phyloP scores from a whole-genome alignment of 805 yeast species.

The Priceomyces fermenticarens region DNA sequence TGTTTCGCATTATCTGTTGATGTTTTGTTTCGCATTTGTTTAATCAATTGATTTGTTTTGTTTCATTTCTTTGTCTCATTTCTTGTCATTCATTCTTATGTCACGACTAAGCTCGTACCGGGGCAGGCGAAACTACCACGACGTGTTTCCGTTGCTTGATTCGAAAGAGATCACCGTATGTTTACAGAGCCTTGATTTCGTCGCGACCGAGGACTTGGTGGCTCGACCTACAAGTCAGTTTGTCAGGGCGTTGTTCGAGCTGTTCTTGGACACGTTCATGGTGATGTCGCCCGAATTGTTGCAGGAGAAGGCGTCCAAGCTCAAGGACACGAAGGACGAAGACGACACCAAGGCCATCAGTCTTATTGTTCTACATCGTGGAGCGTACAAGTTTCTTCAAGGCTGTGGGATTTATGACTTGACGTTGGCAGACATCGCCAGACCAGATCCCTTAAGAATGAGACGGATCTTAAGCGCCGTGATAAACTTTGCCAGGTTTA shows the following conservation, averaged over 20 bases:
- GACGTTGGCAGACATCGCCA: conserved; percentile 65
- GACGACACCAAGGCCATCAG: conserved; percentile 38
- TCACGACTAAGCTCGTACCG: conserved; percentile 30
- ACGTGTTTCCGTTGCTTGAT: conserved; percentile 62
- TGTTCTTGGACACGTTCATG: conserved; percentile 58
- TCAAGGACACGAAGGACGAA: conserved; percentile 27
- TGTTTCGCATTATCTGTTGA: no score
- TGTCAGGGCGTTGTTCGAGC: conserved; percentile 54
- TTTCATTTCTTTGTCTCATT: no score
- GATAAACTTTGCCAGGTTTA: conserved; percentile 78
- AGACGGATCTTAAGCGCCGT: conserved; percentile 74
- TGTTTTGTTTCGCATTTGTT: no score
- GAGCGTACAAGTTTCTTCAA: conserved; percentile 58
- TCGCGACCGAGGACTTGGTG: conserved; percentile 58
- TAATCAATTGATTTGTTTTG: no score
- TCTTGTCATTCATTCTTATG: conserved; percentile 14
- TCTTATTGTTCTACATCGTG: conserved; percentile 55
- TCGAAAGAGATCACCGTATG: conserved; percentile 56
- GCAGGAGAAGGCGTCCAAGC: conserved; percentile 12
- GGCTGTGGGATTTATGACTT: conserved; percentile 80
- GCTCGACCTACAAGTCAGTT: conserved; percentile 56
- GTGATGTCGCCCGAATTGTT: conserved; percentile 42
- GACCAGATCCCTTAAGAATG: conserved; percentile 70
- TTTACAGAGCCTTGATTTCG: conserved; percentile 59
- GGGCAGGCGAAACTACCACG: conserved; percentile 29